These are phyloP conservation scores for Starmerella vaccinii DNA, from an alignment of 805 yeast species.

Conservation along the genomic window DNA sequence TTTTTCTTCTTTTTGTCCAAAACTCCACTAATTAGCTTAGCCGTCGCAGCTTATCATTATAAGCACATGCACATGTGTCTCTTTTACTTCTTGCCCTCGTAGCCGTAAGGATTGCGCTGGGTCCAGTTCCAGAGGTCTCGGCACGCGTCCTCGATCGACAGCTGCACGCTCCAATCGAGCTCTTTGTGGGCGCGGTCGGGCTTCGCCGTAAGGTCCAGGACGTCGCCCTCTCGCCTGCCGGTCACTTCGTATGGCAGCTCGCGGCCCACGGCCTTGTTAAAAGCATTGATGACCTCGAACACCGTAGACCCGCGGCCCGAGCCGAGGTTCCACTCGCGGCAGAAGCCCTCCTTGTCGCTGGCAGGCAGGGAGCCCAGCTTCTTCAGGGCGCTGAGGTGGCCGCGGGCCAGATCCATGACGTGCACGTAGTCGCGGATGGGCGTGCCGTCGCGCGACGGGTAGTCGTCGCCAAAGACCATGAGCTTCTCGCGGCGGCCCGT, in stretches of 20 bases:
- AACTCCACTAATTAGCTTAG: no score
- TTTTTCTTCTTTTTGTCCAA: no score
- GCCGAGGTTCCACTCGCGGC: conserved; percentile 75
- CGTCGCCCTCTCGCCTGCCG: conserved; percentile 67
- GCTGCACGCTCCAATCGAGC: conserved; percentile 52
- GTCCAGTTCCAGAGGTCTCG: conserved; percentile 73
- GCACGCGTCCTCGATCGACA: conserved; percentile 54
- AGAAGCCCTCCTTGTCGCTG: conserved; percentile 37
- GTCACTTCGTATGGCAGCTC: conserved; percentile 55
- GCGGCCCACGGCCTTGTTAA: conserved; percentile 53
- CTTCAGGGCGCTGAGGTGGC: conserved; percentile 61
- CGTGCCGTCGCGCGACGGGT: conserved; percentile 63
- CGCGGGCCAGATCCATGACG: conserved; percentile 68
- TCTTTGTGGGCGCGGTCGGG: conserved; percentile 57
- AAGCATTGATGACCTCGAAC: conserved; percentile 56
- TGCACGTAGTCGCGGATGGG: conserved; percentile 76
- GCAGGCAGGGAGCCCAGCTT: conserved; percentile 36
- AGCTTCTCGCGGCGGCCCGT: conserved; percentile 57
- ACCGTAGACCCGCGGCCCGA: conserved; percentile 76
- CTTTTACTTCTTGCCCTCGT: conserved; percentile 22
- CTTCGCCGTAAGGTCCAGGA: conserved; percentile 60
- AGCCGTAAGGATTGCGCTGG: conserved; percentile 56
- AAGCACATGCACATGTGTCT: no score
- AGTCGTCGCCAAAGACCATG: conserved; percentile 62
- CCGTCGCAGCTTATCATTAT: no score